Percentiles rank a stretch among this genome's conserved stretches.
Evolutionary conservation across 192 early-diverging fungal species (phyloP).

Genomic region (Coemansia sp.): DNA sequence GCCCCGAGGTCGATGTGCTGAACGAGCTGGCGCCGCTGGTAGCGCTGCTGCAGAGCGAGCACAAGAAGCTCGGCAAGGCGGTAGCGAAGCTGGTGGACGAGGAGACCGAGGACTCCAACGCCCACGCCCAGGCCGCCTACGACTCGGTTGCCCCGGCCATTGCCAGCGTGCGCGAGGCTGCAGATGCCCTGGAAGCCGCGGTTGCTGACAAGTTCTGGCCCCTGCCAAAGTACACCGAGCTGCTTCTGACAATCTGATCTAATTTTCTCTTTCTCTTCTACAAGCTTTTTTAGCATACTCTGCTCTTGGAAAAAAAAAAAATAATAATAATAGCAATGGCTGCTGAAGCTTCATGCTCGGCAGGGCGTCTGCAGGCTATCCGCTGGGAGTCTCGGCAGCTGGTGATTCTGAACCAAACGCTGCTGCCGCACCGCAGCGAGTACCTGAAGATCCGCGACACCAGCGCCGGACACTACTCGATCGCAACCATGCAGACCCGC

Average conservation of each 20-base stretch:
- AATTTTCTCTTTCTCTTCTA: not conserved
- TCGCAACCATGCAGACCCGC: constrained; percentile 89
- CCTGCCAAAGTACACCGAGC: constrained; percentile 94
- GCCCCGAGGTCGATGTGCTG: constrained; percentile 73
- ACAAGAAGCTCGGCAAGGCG: constrained; percentile 56
- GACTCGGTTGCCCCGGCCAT: constrained; percentile 66
- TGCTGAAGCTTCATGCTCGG: too few relatives aligned
- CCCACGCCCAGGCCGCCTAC: constrained; percentile 65
- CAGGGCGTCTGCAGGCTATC: constrained; percentile 35
- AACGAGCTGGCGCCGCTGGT: constrained; percentile 65
- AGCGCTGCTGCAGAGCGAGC: constrained; percentile 55
- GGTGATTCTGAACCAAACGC: constrained; percentile 86
- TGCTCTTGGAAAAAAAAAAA: not conserved
- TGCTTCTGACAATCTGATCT: constrained; percentile 68
- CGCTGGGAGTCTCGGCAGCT: constrained; percentile 54
- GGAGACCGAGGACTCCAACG: constrained; percentile 58
- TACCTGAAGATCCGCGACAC: constrained; percentile 67
- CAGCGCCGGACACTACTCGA: constrained; percentile 78
- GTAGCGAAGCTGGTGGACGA: constrained; percentile 56
- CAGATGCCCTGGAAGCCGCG: constrained; percentile 76
- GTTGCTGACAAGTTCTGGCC: constrained; percentile 94
- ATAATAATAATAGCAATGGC: not conserved
- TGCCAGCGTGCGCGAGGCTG: constrained; percentile 63
- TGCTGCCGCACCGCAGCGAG: constrained; percentile 78
- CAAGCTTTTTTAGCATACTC: not conserved